phyloP scores from a whole-genome alignment of 106 monocot species.

The Apostasia shenzhenica region DNA sequence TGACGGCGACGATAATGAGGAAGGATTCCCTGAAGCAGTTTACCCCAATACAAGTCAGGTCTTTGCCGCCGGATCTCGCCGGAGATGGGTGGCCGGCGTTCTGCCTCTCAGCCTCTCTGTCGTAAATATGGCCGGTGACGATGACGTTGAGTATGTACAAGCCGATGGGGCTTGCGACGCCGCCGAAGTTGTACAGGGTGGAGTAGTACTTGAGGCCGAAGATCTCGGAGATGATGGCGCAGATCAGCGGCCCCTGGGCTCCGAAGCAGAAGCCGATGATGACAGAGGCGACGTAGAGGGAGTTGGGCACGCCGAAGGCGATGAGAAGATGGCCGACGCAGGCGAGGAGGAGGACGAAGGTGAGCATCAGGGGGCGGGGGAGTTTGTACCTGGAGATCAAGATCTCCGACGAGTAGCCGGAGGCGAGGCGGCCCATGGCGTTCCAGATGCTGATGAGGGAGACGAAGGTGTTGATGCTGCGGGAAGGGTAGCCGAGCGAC shows the following conservation, averaged over 20 bases:
- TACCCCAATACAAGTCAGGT: slow-evolving; percentile 47
- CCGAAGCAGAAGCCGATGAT: slow-evolving; percentile 68
- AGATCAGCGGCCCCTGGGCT: slow-evolving; percentile 44
- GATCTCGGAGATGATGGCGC: slow-evolving; percentile 62
- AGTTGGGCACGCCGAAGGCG: slow-evolving; percentile 44
- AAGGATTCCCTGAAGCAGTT: slow-evolving; percentile 69
- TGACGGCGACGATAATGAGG: slow-evolving; percentile 59
- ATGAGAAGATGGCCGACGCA: slow-evolving; percentile 49
- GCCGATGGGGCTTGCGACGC: slow-evolving; percentile 44
- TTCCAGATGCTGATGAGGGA: slow-evolving; percentile 82
- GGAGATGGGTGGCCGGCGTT: not conserved
- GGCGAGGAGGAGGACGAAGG: slow-evolving; percentile 34
- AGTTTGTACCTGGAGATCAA: slow-evolving; percentile 34
- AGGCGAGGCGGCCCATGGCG: slow-evolving; percentile 35
- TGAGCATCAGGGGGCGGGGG: slow-evolving; percentile 38
- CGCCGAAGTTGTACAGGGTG: slow-evolving; percentile 53
- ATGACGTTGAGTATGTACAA: slow-evolving; percentile 56
- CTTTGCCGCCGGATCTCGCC: not conserved
- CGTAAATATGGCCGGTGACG: slow-evolving; percentile 59
- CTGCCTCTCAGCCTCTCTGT: slow-evolving; percentile 52
- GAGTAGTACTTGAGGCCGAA: slow-evolving; percentile 73
- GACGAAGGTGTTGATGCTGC: slow-evolving; percentile 40
- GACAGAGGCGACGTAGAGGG: slow-evolving; percentile 52
- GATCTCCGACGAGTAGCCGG: slow-evolving; percentile 55
- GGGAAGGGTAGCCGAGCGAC: slow-evolving; percentile 43